A percentile compares a stretch with the other conserved stretches of the same genome.
phyloP scores from a whole-genome alignment of 2,329 filamentous ascomycete species.

The Calonectria pseudoreteaudii region DNA sequence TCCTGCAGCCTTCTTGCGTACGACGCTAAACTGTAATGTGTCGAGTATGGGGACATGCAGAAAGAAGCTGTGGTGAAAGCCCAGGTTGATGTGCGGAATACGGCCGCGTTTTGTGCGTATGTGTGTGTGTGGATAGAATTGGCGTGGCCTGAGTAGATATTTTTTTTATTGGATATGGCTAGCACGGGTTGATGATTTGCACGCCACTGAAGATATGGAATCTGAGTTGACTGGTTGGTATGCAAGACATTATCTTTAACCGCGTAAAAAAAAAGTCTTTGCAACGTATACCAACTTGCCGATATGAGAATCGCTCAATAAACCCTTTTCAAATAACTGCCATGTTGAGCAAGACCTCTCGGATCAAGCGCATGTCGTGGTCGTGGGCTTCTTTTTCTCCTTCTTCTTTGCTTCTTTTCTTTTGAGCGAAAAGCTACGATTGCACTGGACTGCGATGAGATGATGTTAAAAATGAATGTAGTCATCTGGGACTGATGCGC shows the following conservation, averaged over 20 bases:
- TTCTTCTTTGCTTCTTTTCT: too few species aligned
- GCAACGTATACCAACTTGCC: neutral
- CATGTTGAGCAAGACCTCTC: neutral
- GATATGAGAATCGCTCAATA: neutral
- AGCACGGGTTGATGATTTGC: neutral
- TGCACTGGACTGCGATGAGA: neutral
- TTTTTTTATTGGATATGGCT: neutral
- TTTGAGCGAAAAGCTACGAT: neutral
- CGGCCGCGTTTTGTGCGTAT: neutral
- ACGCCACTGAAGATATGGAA: neutral
- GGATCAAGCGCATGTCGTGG: neutral
- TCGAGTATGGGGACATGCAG: neutral
- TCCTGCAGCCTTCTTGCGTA: constrained; percentile 30
- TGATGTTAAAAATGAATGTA: neutral
- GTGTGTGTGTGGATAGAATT: neutral
- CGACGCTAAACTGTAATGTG: constrained; percentile 19
- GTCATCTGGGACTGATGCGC: neutral
- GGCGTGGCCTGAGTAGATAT: neutral
- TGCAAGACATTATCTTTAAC: neutral
- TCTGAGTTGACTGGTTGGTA: neutral
- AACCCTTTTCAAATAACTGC: neutral
- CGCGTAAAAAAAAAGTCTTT: neutral
- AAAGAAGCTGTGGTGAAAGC: neutral
- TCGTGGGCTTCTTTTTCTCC: too few species aligned
- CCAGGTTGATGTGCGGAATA: neutral